Evolutionary conservation across 805 yeast genomes (phyloP), one percentile per base, ranked within the genome.

Genomic region (Pichia sporocuriosa): DNA sequence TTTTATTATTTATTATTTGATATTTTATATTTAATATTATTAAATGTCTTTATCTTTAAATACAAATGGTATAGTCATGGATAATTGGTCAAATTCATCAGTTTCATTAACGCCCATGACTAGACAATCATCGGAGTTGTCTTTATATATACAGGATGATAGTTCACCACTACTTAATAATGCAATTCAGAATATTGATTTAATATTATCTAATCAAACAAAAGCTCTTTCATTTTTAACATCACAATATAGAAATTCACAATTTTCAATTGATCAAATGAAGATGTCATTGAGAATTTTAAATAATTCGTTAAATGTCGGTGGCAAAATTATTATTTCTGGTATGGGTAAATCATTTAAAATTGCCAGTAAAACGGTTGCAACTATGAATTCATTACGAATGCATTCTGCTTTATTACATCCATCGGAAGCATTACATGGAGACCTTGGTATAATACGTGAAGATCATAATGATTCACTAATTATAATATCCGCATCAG

Each of bases 351-450:
- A 87, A 59, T 81, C 90, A 1, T 76, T 67, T 61, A 85, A 85
- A 60, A 83, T 87, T 26, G 94, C 87, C 12, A 67, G 73, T 43
- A 87, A 87, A 61, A 65, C 81, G 12, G 85, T 77, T 40, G 95
- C 96, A 9, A 87, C 95, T 4, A 65, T 87, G 60, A 84, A 82
- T 55, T 85, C 95, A 0, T 67, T 88, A 44, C 79, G 88, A 24
- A 71, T 87, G 39, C 79, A 76, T 39, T 69, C 95, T 0, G 73
- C 77, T 0, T 51, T 73, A 1, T 63, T 87, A 40, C 96, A 87
- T 56, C 95, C 96, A 0, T 66, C 84, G 4, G 96, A 87, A 46
- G 96, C 96, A 0, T 65, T 88, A 16, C 96, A 87, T 58, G 96
- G 96, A 6, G 96, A 87, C 58, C 69, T 87, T 51, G 96, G 96